phyloP scores from a whole-genome alignment of 2,329 filamentous ascomycete species.

The Periconia digitata region DNA sequence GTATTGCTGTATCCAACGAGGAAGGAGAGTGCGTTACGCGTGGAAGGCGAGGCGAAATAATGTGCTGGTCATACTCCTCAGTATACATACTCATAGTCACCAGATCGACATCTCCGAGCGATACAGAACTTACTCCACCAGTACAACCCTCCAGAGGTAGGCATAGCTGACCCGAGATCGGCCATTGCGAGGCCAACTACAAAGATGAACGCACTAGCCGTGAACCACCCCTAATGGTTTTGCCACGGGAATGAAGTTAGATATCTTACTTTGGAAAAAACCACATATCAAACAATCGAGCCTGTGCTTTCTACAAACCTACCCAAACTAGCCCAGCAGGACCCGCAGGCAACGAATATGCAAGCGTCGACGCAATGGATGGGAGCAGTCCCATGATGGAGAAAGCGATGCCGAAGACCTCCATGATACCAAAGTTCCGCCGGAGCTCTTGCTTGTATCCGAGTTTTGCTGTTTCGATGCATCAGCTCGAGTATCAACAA shows the following conservation, averaged over 20 bases:
- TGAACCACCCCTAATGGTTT: slow-evolving; percentile 55
- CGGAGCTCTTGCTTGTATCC: slow-evolving; percentile 62
- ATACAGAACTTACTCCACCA: slow-evolving; percentile 48
- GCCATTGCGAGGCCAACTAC: slow-evolving; percentile 62
- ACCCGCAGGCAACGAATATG: slow-evolving; percentile 62
- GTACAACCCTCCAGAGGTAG: slow-evolving; percentile 61
- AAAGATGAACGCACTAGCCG: slow-evolving; percentile 60
- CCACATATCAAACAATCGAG: not conserved
- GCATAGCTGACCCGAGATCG: slow-evolving; percentile 50
- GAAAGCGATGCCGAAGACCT: slow-evolving; percentile 58
- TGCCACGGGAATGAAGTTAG: too few species aligned
- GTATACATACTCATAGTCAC: too few species aligned
- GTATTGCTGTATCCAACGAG: slow-evolving; percentile 64
- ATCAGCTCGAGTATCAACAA: not conserved
- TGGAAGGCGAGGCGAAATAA: slow-evolving; percentile 58
- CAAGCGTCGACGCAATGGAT: slow-evolving; percentile 61
- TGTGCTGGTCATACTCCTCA: slow-evolving; percentile 47
- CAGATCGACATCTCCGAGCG: too few species aligned
- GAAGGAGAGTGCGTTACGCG: slow-evolving; percentile 60
- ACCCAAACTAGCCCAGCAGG: slow-evolving; percentile 65
- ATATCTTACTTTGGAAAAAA: too few species aligned
- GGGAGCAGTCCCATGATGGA: slow-evolving; percentile 62
- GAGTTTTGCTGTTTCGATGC: slow-evolving; percentile 16
- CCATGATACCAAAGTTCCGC: slow-evolving; percentile 63
- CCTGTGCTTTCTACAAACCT: slow-evolving; percentile 8